A percentile compares a stretch with the other conserved stretches of the same genome.
Conservation (phyloP, 306 rosid genomes). For the Hippophae rhamnoides region DNA sequence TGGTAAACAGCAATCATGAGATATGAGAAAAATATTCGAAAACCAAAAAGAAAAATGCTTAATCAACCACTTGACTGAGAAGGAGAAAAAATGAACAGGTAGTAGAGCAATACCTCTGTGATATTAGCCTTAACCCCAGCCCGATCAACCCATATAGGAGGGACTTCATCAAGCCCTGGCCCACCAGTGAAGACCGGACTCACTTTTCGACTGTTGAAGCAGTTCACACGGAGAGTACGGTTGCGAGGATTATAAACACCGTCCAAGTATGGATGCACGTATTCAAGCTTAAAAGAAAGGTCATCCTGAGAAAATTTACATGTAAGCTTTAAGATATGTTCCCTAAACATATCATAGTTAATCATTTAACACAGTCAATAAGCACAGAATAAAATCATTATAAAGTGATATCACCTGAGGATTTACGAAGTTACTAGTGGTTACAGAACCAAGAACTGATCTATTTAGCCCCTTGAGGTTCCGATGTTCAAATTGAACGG, state of each 20-base stretch:
- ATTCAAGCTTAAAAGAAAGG: conserved; percentile 92
- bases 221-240: conserved; percentile 76
- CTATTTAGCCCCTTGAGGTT: conserved; percentile 77
- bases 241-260: conserved; percentile 62
- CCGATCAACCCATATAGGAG: conserved; percentile 95
- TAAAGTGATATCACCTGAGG: conserved; percentile 54
- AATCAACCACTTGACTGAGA: neutral
- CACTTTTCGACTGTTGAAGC: conserved; percentile 87
- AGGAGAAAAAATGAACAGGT: neutral
- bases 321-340: too few relatives aligned
- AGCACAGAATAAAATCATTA: neutral
- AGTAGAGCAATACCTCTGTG: conserved; percentile 50
- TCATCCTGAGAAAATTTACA: conserved; percentile 53
- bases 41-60: conserved; percentile 1
- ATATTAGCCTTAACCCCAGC: conserved; percentile 80
- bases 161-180: conserved; percentile 93
- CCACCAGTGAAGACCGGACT: conserved; percentile 98
- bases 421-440: conserved; percentile 71
- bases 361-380: too few relatives aligned
- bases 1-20: conserved; percentile 11
- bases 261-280: conserved; percentile 84
- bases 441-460: conserved; percentile 69
- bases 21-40: conserved; percentile 1
- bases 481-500: conserved; percentile 74
- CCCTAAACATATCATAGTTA: too few relatives aligned